Evolutionary conservation across 164 flowering plant genomes (phyloP).

Genomic region (Dillenia suffruticosa): DNA sequence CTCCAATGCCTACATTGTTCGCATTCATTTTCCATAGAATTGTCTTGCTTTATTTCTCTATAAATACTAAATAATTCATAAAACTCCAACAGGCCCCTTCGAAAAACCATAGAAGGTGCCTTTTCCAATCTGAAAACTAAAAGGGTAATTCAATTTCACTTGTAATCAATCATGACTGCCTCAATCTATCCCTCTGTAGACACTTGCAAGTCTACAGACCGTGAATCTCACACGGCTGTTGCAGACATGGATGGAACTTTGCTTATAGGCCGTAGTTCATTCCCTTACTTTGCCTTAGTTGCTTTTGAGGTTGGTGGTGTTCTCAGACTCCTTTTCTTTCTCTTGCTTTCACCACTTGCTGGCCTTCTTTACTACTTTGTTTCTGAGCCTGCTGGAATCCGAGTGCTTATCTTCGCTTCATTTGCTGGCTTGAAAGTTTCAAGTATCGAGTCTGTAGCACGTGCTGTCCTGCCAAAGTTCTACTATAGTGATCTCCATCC

Average conservation of each 20-base stretch:
- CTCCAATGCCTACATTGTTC: too few relatives aligned
- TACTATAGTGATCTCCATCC: slow-evolving; percentile 33
- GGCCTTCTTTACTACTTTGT: slow-evolving; percentile 26
- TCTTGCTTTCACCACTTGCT: slow-evolving; percentile 27
- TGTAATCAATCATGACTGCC: neutral
- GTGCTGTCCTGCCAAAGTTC: slow-evolving; percentile 44
- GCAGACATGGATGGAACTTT: slow-evolving; percentile 45
- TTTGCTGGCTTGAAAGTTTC: slow-evolving; percentile 28
- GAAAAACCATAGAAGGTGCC: too few relatives aligned
- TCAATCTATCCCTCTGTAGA: slow-evolving; percentile 21
- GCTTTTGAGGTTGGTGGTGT: slow-evolving; percentile 41
- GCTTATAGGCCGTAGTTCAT: slow-evolving; percentile 33
- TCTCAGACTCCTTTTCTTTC: slow-evolving; percentile 29
- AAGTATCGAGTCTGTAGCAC: slow-evolving; percentile 36
- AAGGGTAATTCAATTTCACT: too few relatives aligned
- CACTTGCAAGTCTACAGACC: slow-evolving; percentile 25
- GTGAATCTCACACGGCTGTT: slow-evolving; percentile 31
- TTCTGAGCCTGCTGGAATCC: slow-evolving; percentile 33
- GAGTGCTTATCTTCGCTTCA: slow-evolving; percentile 28
- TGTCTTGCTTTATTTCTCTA: too few relatives aligned
- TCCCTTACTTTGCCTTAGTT: slow-evolving; percentile 38
- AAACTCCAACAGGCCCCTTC: too few relatives aligned
- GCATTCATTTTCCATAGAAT: too few relatives aligned
- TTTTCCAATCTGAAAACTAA: too few relatives aligned
- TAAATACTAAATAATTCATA: too few relatives aligned